These are phyloP conservation scores for Vaccinium corymbosum DNA, from an alignment of 148 eudicot species.

Conservation along the genomic window DNA sequence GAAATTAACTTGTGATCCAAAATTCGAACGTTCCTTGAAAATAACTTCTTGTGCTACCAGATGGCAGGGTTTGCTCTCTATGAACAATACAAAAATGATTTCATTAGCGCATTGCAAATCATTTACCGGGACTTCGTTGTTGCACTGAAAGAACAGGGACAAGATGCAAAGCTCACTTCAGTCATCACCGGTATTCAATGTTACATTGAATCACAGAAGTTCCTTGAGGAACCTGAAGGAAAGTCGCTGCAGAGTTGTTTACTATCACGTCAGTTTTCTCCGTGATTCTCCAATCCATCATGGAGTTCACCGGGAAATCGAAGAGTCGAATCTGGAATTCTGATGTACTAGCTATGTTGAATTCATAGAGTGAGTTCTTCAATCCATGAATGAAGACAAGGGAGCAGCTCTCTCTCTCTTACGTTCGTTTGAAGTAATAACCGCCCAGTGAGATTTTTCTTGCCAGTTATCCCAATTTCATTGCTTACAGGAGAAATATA, in stretches of 20 bases:
- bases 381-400: no score
- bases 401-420: no score
- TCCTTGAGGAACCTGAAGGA: slow-evolving; percentile 69
- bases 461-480: no score
- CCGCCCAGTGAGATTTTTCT: no score
- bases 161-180: slow-evolving; percentile 32
- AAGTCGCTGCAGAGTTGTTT: slow-evolving; percentile 37
- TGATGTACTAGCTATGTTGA: no score
- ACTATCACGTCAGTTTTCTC: slow-evolving; percentile 22
- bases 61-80: slow-evolving; percentile 80
- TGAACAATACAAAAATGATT: slow-evolving; percentile 63
- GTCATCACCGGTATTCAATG: slow-evolving; percentile 35
- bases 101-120: slow-evolving; percentile 51
- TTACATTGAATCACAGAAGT: slow-evolving; percentile 53
- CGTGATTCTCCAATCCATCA: not conserved
- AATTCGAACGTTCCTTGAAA: no score
- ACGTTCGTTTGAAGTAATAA: no score
- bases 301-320: no score
- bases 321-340: no score
- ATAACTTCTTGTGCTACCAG: slow-evolving; percentile 28
- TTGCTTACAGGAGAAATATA: no score
- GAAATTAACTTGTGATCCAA: not conserved
- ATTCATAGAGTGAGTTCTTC: no score
- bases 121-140: slow-evolving; percentile 48
- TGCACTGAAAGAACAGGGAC: slow-evolving; percentile 32